Percentiles rank a stretch among this genome's conserved stretches.
Evolutionary conservation across 495 filamentous ascomycete genomes (phyloP).

Genomic region (Cladorrhinum samala): DNA sequence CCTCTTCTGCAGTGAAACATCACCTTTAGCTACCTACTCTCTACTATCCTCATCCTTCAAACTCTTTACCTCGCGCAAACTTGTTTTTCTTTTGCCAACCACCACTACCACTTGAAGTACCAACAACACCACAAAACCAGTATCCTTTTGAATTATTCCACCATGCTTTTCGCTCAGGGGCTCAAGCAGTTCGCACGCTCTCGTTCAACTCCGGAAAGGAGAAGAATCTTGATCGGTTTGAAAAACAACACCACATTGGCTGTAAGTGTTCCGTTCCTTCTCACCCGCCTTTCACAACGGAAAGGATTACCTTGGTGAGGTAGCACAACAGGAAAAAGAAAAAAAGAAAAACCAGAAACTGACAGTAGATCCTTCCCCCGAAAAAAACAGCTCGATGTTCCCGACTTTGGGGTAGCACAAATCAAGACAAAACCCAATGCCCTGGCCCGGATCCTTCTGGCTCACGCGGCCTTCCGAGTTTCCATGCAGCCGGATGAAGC

Average conservation of each 20-base stretch:
- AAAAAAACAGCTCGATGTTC: background rate
- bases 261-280: background rate
- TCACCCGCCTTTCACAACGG: background rate
- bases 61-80: too few species aligned
- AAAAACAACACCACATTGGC: background rate
- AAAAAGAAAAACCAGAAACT: too few species aligned
- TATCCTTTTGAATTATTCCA: background rate
- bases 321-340: too few species aligned
- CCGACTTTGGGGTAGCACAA: background rate
- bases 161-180: background rate
- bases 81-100: too few species aligned
- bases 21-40: too few species aligned
- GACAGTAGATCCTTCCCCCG: too few species aligned
- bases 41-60: too few species aligned
- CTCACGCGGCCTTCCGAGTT: slow-evolving; percentile 7
- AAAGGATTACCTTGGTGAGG: background rate
- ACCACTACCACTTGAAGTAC: too few species aligned
- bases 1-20: too few species aligned
- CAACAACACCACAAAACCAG: background rate
- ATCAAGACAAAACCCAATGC: background rate
- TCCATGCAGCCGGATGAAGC: background rate
- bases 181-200: background rate
- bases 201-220: background rate
- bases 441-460: background rate
- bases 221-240: background rate